Percentiles rank a stretch among this genome's conserved stretches.
These are phyloP conservation scores for Penicillium robsamsonii DNA, from an alignment of 495 filamentous ascomycete species.

Conservation along the genomic window DNA sequence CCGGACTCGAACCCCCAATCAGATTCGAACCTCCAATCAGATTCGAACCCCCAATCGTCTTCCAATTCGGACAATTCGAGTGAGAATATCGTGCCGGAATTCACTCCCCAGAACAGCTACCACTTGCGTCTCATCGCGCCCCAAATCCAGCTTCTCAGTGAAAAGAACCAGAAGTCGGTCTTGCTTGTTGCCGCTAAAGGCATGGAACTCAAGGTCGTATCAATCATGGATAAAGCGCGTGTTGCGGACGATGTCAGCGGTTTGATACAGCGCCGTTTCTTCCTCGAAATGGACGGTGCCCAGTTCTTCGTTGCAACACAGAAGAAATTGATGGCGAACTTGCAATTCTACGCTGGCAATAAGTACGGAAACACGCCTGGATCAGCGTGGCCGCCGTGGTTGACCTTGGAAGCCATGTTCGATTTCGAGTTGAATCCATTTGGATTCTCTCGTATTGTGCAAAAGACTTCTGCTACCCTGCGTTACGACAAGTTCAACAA, in stretches of 20 bases:
- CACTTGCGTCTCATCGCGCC: slow-evolving; percentile 93
- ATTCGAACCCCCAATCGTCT: slow-evolving; percentile 27
- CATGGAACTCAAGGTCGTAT: slow-evolving; percentile 94
- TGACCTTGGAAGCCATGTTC: slow-evolving; percentile 96
- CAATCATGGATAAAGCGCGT: slow-evolving; percentile 95
- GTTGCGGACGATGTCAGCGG: slow-evolving; percentile 91
- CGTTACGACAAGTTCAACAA: slow-evolving; percentile 99
- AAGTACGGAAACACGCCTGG: slow-evolving; percentile 81
- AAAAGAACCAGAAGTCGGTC: slow-evolving; percentile 92
- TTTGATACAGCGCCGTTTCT: slow-evolving; percentile 89
- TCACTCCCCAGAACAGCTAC: slow-evolving; percentile 89
- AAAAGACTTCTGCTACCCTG: slow-evolving; percentile 88
- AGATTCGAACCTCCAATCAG: slow-evolving; percentile 31
- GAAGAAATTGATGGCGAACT: slow-evolving; percentile 77
- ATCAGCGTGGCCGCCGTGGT: slow-evolving; percentile 95
- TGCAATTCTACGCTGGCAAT: slow-evolving; percentile 92
- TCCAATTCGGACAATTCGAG: slow-evolving; percentile 55
- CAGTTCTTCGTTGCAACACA: slow-evolving; percentile 97
- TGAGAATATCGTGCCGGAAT: slow-evolving; percentile 81
- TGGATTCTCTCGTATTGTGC: slow-evolving; percentile 91
- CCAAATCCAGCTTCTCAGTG: slow-evolving; percentile 95
- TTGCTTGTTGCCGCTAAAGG: slow-evolving; percentile 91
- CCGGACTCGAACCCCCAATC: slow-evolving; percentile 29
- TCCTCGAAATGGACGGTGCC: slow-evolving; percentile 90
- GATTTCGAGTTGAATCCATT: slow-evolving; percentile 90